phyloP scores from a whole-genome alignment of 2,329 filamentous ascomycete genomes.

The Fusarium sp. region DNA sequence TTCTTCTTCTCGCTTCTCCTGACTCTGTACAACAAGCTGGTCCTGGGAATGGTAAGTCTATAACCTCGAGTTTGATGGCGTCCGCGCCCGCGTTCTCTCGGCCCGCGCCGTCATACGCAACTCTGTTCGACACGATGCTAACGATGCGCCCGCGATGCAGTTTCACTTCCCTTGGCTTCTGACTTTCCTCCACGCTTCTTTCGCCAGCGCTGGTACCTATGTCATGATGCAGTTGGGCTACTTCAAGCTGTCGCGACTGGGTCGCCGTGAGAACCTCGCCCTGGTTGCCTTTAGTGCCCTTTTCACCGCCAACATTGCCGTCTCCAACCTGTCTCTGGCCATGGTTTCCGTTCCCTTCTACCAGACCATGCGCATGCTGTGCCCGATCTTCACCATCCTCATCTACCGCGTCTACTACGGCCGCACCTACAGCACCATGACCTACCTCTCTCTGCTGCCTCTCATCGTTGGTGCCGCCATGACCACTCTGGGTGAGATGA shows the following conservation, averaged over 20 bases:
- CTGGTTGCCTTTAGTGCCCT: constrained; percentile 70
- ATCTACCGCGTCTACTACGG: constrained; percentile 69
- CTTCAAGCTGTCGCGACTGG: constrained; percentile 65
- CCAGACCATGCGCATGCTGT: constrained; percentile 72
- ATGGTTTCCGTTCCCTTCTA: constrained; percentile 76
- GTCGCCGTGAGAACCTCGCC: constrained; percentile 64
- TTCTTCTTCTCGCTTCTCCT: constrained; percentile 62
- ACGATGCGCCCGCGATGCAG: constrained; percentile 48
- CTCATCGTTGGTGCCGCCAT: constrained; percentile 70
- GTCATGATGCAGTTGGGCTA: constrained; percentile 63
- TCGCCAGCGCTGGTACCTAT: constrained; percentile 67
- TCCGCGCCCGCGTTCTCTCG: background rate
- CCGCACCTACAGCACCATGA: constrained; percentile 66
- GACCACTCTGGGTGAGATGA: constrained; percentile 72
- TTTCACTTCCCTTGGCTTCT: constrained; percentile 72
- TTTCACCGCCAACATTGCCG: constrained; percentile 73
- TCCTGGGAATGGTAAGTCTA: constrained; percentile 61
- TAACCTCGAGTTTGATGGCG: background rate
- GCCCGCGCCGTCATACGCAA: background rate
- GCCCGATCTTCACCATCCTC: constrained; percentile 71
- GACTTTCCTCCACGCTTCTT: constrained; percentile 69
- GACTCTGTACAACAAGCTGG: constrained; percentile 71
- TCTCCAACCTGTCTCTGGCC: constrained; percentile 71
- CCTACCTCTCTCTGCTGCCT: constrained; percentile 71
- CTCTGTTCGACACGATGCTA: constrained; percentile 13